Base-by-base conservation (phyloP, 148 eudicot species). In the Nepenthes mirabilis region DNA sequence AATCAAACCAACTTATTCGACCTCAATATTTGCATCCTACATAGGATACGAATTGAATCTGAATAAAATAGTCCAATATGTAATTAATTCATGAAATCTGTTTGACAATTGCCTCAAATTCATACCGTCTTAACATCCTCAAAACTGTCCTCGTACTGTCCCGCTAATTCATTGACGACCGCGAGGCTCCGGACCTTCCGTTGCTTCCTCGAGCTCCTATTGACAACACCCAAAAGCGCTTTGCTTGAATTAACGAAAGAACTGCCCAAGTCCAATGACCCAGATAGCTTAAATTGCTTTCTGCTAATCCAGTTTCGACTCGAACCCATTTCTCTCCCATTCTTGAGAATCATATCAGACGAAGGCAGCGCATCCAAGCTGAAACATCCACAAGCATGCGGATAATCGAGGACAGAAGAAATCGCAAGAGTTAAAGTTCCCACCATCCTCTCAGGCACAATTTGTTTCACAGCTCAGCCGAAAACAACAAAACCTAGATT, bases 121-220 rank as follows among this genome's bases (percentile, higher is more conserved):
- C 71, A 79, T 81, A 93, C 99, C 69, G 67, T 49, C 72, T 89
- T 86, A 55, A 94, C 95, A 73, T 94, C 99, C 56, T 70, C 90
- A 36, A 89, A 94, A 60, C 60, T 76, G 49, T 94, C 99, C 32
- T 94, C 99, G 66, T 94, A 94, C 57, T 94, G 97, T 6, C 97
- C 99, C 14, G 69, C 99, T 60, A 93, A 61, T 32, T 93, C 77
- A 61, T 43, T 70, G 36, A 79, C 87, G 63, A 94, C 69, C 68
- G 75, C 76, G 35, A 78, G 66, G 43, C 87, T 62, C 60, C 70
- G 66, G n/a, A 55, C 58, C 70, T 74, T 82, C 37, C 52, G 57
- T 67, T 73, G 83, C 67, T 76, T 86, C 64, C 63, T 74, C 2
- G 40, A 70, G 64, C 66, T 68, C 65, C 67, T 77, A 59, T 58